Conservation (phyloP, 1,139 yeast genomes). For the Pichia sp. region DNA sequence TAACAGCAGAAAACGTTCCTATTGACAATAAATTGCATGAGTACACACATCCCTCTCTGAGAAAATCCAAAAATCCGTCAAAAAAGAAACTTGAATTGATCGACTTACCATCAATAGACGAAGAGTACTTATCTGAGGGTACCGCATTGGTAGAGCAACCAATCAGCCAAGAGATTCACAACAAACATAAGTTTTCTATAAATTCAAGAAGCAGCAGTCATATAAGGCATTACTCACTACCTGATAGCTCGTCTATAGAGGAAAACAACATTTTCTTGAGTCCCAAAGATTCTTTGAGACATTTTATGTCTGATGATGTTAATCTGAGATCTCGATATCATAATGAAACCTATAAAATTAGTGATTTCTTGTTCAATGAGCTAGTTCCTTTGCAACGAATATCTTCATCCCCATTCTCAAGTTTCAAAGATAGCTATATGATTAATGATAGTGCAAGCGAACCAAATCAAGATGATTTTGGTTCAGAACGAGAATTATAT, state of each 20-base stretch:
- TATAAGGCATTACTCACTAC: not conserved
- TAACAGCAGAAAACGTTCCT: constrained; percentile 7
- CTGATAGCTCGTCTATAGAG: not conserved
- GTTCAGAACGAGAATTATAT: not conserved
- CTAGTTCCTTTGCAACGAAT: not conserved
- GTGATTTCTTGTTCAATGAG: not conserved
- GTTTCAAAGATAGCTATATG: not conserved
- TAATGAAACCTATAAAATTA: not conserved
- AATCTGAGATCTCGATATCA: not conserved
- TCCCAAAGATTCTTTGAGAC: not conserved
- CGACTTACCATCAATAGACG: constrained; percentile 13
- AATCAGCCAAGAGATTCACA: not conserved
- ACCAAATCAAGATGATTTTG: not conserved
- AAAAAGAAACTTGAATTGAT: constrained; percentile 6
- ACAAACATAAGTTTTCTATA: not conserved
- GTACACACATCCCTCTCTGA: no score
- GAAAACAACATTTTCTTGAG: not conserved
- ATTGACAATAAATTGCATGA: no score
- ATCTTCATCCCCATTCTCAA: not conserved
- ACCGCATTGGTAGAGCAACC: not conserved
- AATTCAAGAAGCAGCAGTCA: not conserved
- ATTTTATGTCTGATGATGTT: not conserved
- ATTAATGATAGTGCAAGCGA: not conserved
- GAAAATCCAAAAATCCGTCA: not conserved
- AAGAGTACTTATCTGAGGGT: constrained; percentile 4